Evolutionary conservation across 2,329 filamentous ascomycete genomes (phyloP), one percentile per base, ranked within the genome.

Genomic region (Fusarium sp.): DNA sequence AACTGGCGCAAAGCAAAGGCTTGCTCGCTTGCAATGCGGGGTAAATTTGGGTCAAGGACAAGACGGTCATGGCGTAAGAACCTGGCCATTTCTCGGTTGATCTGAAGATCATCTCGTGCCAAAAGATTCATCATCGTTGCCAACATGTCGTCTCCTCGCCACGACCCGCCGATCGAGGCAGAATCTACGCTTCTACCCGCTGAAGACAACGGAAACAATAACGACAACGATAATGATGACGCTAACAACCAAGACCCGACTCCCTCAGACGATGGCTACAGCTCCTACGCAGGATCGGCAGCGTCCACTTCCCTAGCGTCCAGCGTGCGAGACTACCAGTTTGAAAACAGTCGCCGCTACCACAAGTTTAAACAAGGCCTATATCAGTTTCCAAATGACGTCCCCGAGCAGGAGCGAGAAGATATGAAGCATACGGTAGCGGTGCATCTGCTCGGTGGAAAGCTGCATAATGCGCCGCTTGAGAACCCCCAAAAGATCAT

Each of bases 361-460:
- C 78, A 79, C 63, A 77, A 73, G 55, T 80, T 76, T 52, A 71
- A 76, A 28, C 72, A 79, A 51, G 78, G 78, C 5, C 62, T 73
- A 1, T 77, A 77, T 32, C 70, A 73, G 26, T 75, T 78, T 51
- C 76, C 76, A 13, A 80, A 81, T 54, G 79, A 81, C 49, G 75
- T 79, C n/a, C 63, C 71, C 4, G 79, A 81, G 59, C 79, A 80
- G 61, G 77, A 78, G 58, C 69, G 80, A 22, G 78, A 81, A 62
- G 76, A 77, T 53, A 79, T 78, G 74, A 74, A 77, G 55, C 78
- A 81, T 47, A 75, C 77, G 22, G 75, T 78, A 65, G 61, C 75
- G 4, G 63, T 79, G 24, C 64, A 70, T 35, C 51, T 79, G 6
- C 70, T 74, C 11, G 72, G 75, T 2, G 77, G 76, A 1, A 69